Evolutionary conservation across 83 land plant genomes (phyloP).

Genomic region (Picea abies): DNA sequence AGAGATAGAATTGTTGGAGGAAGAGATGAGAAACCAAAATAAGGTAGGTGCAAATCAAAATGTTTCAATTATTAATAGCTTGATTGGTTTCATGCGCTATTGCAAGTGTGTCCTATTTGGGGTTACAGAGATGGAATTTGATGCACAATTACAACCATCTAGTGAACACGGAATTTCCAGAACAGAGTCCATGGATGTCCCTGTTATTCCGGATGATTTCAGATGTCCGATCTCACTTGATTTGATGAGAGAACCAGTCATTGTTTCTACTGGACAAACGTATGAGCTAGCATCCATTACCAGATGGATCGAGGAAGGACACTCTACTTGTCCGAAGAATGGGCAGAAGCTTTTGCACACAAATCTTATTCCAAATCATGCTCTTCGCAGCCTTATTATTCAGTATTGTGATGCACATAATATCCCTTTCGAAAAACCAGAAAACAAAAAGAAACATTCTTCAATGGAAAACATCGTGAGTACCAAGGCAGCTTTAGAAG

Average conservation of each 20-base stretch:
- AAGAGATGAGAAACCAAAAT: too few relatives aligned
- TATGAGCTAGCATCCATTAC: constrained; percentile 71
- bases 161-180: background rate
- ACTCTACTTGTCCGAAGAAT: constrained; percentile 65
- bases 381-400: constrained; percentile 45
- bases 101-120: constrained; percentile 50
- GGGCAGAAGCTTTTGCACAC: constrained; percentile 53
- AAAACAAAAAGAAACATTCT: constrained; percentile 19
- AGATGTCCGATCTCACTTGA: constrained; percentile 81
- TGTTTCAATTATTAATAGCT: too few relatives aligned
- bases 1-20: too few relatives aligned
- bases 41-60: too few relatives aligned
- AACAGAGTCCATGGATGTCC: constrained; percentile 10
- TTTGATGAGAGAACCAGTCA: constrained; percentile 79
- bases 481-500: background rate
- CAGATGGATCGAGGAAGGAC: constrained; percentile 63
- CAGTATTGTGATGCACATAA: constrained; percentile 43
- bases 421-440: constrained; percentile 21
- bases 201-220: constrained; percentile 54
- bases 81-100: too few relatives aligned
- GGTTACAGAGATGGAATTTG: constrained; percentile 20
- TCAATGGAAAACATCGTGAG: constrained; percentile 15
- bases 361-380: constrained; percentile 61
- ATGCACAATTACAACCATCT: background rate
- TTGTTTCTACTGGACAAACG: constrained; percentile 74